Evolutionary conservation across 306 rosid genomes (phyloP).

Genomic region (Fagus crenata): DNA sequence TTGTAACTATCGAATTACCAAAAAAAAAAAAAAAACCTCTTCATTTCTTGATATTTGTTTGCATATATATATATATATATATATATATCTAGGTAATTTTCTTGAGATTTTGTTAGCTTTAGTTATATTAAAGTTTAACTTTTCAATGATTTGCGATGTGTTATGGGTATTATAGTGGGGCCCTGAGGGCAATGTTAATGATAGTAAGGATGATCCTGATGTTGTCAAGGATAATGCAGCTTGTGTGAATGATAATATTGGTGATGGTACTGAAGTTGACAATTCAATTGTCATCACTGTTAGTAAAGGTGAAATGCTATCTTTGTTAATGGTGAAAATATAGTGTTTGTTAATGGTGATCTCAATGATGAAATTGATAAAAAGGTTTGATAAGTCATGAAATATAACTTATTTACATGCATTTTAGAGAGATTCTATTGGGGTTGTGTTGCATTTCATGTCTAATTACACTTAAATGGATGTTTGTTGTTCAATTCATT

Average conservation of each 20-base stretch:
- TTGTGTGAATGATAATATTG: background rate
- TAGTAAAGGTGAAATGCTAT: background rate
- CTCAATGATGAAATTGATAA: slow-evolving; percentile 1
- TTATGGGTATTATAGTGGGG: slow-evolving; percentile 12
- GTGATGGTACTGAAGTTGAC: background rate
- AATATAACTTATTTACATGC: too few relatives aligned
- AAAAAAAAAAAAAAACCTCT: too few relatives aligned
- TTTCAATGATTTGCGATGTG: background rate
- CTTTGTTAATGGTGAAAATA: background rate
- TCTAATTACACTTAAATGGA: too few relatives aligned
- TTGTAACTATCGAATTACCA: too few relatives aligned
- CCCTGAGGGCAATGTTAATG: slow-evolving; percentile 11
- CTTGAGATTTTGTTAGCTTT: background rate
- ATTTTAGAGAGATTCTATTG: too few relatives aligned
- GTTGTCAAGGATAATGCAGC: slow-evolving; percentile 7
- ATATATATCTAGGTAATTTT: background rate
- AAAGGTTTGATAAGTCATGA: background rate
- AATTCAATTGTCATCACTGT: too few relatives aligned
- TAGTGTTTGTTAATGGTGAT: background rate
- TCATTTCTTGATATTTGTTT: background rate
- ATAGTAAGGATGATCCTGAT: background rate
- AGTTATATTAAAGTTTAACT: background rate
- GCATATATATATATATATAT: too few relatives aligned
- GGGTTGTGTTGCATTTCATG: too few relatives aligned
- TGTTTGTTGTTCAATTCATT: too few relatives aligned